phyloP scores from a whole-genome alignment of 345 rosid species.

The Sonneratia caseolaris region DNA sequence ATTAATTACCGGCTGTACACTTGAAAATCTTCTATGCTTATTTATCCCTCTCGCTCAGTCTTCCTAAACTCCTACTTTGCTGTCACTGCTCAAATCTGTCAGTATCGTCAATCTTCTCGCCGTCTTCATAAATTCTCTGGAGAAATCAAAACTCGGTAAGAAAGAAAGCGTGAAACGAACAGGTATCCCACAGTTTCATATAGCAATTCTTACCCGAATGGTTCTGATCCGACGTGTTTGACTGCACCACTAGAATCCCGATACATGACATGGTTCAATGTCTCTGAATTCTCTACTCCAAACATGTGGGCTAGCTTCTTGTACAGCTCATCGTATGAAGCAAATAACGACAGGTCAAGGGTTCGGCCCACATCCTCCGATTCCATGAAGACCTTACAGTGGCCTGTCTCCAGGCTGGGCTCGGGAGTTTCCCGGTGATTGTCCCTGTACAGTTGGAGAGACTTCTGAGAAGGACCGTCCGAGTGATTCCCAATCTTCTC shows the following conservation, averaged over 20 bases:
- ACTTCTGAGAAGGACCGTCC: slow-evolving; percentile 24
- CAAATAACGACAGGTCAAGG: slow-evolving; percentile 34
- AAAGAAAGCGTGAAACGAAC: not conserved
- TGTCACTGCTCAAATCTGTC: slow-evolving; percentile 41
- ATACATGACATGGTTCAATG: slow-evolving; percentile 28
- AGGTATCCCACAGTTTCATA: not conserved
- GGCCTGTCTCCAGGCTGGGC: slow-evolving; percentile 25
- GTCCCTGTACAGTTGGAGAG: slow-evolving; percentile 26
- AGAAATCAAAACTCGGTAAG: slow-evolving; percentile 5
- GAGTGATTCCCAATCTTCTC: slow-evolving; percentile 21
- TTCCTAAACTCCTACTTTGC: not conserved
- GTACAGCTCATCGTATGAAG: slow-evolving; percentile 35
- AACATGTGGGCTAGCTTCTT: slow-evolving; percentile 42
- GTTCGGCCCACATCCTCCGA: slow-evolving; percentile 52
- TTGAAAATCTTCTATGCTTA: slow-evolving; percentile 18
- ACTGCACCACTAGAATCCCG: slow-evolving; percentile 29
- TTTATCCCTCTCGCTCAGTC: slow-evolving; percentile 9
- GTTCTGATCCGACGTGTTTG: slow-evolving; percentile 39
- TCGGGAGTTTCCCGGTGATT: slow-evolving; percentile 23
- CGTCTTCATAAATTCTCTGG: slow-evolving; percentile 40
- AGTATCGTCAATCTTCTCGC: slow-evolving; percentile 51
- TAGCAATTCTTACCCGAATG: slow-evolving; percentile 26
- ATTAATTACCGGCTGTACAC: slow-evolving; percentile 29
- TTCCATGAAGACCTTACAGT: slow-evolving; percentile 52
- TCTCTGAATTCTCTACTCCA: slow-evolving; percentile 26